phyloP scores from a whole-genome alignment of 108 stramenopile species.

The Nitzschia sp. region DNA sequence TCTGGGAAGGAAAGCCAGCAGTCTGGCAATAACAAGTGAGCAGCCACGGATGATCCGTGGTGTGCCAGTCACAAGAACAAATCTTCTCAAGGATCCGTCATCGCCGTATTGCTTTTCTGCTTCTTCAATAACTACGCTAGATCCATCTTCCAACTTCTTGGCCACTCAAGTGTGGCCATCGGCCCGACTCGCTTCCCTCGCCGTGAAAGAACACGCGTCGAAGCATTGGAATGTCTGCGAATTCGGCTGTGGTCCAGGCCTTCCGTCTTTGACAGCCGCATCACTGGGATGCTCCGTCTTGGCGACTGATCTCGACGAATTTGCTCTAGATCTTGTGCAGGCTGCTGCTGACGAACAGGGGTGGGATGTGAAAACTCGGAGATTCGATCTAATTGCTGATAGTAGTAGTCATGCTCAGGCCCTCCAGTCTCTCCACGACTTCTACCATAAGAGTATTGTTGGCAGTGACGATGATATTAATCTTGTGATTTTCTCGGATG shows the following conservation, averaged over 20 bases:
- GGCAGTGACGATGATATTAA: conserved; percentile 40
- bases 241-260: conserved; percentile 78
- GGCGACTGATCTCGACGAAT: conserved; percentile 65
- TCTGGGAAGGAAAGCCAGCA: too few species aligned
- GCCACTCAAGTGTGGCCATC: conserved; percentile 87
- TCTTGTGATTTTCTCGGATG: conserved; percentile 73
- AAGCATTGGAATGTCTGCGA: conserved; percentile 56
- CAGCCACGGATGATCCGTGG: conserved; percentile 1
- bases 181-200: conserved; percentile 52
- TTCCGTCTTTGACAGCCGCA: conserved; percentile 64
- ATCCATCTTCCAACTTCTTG: conserved; percentile 53
- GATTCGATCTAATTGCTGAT: conserved; percentile 49
- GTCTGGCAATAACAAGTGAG: too few species aligned
- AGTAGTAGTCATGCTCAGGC: neutral
- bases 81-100: neutral
- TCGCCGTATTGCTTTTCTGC: conserved; percentile 37
- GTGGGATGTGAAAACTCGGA: conserved; percentile 36
- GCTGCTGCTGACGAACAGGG: conserved; percentile 64
- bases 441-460: too few species aligned
- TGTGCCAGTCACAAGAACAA: conserved; percentile 11
- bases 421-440: neutral
- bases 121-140: conserved; percentile 33
- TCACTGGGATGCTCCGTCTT: conserved; percentile 45
- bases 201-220: conserved; percentile 30
- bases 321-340: conserved; percentile 54